phyloP scores from a whole-genome alignment of 306 rosid species.

The Malus orientalis region DNA sequence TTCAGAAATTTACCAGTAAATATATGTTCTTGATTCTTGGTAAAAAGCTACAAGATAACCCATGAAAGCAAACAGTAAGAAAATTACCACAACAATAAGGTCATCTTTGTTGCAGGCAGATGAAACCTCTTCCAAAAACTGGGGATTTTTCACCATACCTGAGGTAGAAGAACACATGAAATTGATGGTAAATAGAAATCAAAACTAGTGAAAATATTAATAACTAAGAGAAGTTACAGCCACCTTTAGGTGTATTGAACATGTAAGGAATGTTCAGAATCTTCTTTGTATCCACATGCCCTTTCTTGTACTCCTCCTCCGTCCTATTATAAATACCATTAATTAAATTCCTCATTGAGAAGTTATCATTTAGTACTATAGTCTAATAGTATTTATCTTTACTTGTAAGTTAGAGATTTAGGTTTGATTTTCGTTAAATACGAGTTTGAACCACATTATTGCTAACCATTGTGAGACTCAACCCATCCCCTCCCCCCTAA shows the following conservation, averaged over 20 bases:
- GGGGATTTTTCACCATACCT: slow-evolving; percentile 67
- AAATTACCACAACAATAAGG: slow-evolving; percentile 58
- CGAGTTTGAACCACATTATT: no score
- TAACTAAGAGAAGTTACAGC: background rate
- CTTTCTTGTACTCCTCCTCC: slow-evolving; percentile 58
- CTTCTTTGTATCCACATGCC: slow-evolving; percentile 52
- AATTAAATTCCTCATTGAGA: background rate
- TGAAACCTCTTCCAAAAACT: slow-evolving; percentile 48
- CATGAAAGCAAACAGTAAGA: background rate
- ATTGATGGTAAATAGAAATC: background rate
- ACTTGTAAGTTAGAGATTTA: no score
- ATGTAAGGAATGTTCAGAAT: slow-evolving; percentile 69
- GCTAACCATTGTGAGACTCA: no score
- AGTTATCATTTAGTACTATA: no score
- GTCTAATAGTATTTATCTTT: accelerated
- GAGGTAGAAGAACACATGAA: slow-evolving; percentile 1
- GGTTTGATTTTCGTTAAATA: accelerated
- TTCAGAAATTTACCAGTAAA: background rate
- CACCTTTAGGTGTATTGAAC: slow-evolving; percentile 60
- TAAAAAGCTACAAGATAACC: background rate
- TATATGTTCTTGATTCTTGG: background rate
- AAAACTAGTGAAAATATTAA: background rate
- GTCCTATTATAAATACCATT: slow-evolving; percentile 40
- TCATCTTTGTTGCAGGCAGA: slow-evolving; percentile 58
- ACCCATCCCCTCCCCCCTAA: background rate